phyloP scores from a whole-genome alignment of 495 filamentous ascomycete species.

The Lindgomyces ingoldianus region DNA sequence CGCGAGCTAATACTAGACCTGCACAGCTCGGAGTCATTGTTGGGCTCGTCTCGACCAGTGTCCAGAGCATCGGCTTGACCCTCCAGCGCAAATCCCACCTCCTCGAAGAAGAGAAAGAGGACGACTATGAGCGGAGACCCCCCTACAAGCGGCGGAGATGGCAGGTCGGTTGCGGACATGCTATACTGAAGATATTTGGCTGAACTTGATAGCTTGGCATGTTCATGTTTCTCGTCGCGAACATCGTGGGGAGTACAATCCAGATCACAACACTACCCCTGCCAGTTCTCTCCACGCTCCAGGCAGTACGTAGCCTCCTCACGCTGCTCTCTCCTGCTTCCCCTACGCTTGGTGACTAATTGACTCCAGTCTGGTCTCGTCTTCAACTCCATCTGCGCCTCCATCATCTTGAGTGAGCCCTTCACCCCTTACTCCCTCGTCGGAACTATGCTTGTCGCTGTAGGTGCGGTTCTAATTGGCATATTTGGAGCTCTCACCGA shows the following conservation, averaged over 20 bases:
- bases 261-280: slow-evolving; percentile 96
- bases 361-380: slow-evolving; percentile 73
- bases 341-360: slow-evolving; percentile 17
- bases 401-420: slow-evolving; percentile 86
- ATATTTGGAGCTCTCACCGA: slow-evolving; percentile 94
- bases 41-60: slow-evolving; percentile 85
- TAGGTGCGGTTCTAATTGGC: slow-evolving; percentile 85
- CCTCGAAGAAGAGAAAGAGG: slow-evolving; percentile 89
- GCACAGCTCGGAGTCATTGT: slow-evolving; percentile 85
- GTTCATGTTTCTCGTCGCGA: slow-evolving; percentile 93
- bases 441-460: slow-evolving; percentile 84
- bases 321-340: background rate
- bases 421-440: slow-evolving; percentile 89
- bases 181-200: background rate
- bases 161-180: slow-evolving; percentile 61
- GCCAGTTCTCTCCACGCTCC: slow-evolving; percentile 90
- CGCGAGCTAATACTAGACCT: background rate
- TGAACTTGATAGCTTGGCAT: slow-evolving; percentile 67
- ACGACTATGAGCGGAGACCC: slow-evolving; percentile 75
- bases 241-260: slow-evolving; percentile 90
- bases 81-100: slow-evolving; percentile 98
- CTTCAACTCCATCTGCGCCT: slow-evolving; percentile 97
- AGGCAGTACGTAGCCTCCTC: slow-evolving; percentile 62
- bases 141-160: slow-evolving; percentile 89
- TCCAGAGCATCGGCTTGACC: slow-evolving; percentile 95